A percentile compares a stretch with the other conserved stretches of the same genome.
phyloP scores from a whole-genome alignment of 495 filamentous ascomycete species.

The Friedmanniomyces endolithicus region DNA sequence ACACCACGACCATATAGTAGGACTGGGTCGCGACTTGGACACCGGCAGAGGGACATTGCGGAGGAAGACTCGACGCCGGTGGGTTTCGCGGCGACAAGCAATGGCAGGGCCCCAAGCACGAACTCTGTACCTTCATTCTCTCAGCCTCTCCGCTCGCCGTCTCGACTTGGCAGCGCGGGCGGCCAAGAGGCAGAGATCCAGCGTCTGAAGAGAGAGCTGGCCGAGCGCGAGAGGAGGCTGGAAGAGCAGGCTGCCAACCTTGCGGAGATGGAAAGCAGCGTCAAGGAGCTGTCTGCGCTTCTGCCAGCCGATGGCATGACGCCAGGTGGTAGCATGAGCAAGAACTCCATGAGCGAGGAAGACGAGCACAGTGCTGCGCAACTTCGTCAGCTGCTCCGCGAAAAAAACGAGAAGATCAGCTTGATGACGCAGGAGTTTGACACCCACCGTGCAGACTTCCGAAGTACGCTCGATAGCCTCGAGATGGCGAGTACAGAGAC shows the following conservation, averaged over 20 bases:
- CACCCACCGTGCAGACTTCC: constrained; percentile 85
- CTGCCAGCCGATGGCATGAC: constrained; percentile 29
- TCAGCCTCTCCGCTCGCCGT: constrained; percentile 17
- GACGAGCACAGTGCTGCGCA: constrained; percentile 68
- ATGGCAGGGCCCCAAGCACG: constrained; percentile 18
- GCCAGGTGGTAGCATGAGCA: constrained; percentile 28
- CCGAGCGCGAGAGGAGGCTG: constrained; percentile 75
- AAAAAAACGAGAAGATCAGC: constrained; percentile 93
- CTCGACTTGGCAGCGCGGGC: constrained; percentile 12
- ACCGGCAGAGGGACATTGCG: constrained; percentile 19
- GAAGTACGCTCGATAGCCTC: constrained; percentile 90
- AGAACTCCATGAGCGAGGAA: constrained; percentile 35
- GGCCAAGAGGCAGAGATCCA: constrained; percentile 50
- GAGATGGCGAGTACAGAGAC: constrained; percentile 95
- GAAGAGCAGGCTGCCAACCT: constrained; percentile 72
- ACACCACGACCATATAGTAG: constrained; percentile 31
- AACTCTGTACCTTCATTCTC: constrained; percentile 18
- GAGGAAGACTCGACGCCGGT: constrained; percentile 40
- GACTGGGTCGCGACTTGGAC: constrained; percentile 28
- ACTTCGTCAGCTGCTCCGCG: constrained; percentile 67
- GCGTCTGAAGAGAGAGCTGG: constrained; percentile 52
- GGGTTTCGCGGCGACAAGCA: constrained; percentile 40
- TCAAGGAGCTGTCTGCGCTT: constrained; percentile 60
- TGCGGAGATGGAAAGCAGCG: constrained; percentile 70
- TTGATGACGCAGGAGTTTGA: constrained; percentile 92